Evolutionary conservation across 139 green algal genomes (phyloP).

Genomic region (Dunaliella sp.): DNA sequence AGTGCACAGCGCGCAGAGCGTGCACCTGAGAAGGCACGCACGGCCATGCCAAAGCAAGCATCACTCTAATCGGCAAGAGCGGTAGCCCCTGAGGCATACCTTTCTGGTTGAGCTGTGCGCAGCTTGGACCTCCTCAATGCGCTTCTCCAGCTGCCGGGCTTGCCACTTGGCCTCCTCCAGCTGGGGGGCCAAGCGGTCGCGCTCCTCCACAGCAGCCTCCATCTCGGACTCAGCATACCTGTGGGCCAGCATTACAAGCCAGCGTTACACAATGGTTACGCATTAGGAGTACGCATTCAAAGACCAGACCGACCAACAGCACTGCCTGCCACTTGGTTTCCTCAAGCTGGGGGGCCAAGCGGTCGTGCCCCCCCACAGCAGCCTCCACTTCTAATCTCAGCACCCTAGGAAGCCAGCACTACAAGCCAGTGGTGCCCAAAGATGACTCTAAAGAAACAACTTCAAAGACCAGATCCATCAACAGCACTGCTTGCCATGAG

Average conservation of each 20-base stretch:
- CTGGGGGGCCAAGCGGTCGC: constrained; percentile 30
- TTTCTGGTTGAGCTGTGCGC: too few relatives aligned
- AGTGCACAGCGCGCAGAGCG: too few relatives aligned
- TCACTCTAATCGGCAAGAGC: too few relatives aligned
- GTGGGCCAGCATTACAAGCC: background rate
- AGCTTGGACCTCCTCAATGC: constrained; percentile 33
- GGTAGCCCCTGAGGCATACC: too few relatives aligned
- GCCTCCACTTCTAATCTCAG: constrained; percentile 12
- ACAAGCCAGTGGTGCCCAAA: too few relatives aligned
- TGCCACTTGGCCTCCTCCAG: constrained; percentile 54
- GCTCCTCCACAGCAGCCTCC: constrained; percentile 17
- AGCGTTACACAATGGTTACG: too few relatives aligned
- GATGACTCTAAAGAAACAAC: too few relatives aligned
- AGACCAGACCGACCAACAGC: too few relatives aligned
- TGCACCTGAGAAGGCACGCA: too few relatives aligned
- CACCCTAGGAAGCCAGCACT: constrained; percentile 11
- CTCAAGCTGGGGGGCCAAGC: constrained; percentile 39
- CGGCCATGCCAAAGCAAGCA: too few relatives aligned
- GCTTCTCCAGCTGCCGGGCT: constrained; percentile 45
- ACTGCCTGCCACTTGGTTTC: constrained; percentile 46
- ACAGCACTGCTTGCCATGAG: constrained; percentile 51
- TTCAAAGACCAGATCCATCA: too few relatives aligned
- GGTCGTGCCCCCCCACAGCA: constrained; percentile 21
- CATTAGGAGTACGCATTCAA: too few relatives aligned
- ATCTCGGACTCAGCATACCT: constrained; percentile 21